Evolutionary conservation across 768 basidiomycete species (phyloP).

Genomic region (Calocybe indica): DNA sequence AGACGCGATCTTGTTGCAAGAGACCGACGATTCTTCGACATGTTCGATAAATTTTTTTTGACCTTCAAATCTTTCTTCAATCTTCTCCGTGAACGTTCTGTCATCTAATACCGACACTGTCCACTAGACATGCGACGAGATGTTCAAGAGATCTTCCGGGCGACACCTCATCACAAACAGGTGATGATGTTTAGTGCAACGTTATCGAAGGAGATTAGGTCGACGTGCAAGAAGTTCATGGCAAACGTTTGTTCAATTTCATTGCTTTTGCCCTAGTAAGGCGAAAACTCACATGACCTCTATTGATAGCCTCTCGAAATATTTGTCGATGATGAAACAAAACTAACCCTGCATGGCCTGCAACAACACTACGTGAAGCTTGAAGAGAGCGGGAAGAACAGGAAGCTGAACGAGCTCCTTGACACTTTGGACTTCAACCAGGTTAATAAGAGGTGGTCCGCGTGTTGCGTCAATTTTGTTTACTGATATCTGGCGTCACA

Average conservation of each 20-base stretch:
- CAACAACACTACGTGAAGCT: conserved; percentile 99
- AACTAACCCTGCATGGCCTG: conserved; percentile 93
- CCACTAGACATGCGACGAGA: conserved; percentile 99
- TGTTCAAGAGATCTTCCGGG: conserved; percentile 99
- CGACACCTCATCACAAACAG: conserved; percentile 99
- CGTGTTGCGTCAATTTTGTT: conserved; percentile 7
- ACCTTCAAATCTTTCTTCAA: conserved; percentile 31
- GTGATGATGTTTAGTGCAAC: conserved; percentile 99
- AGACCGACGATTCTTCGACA: conserved; percentile 26
- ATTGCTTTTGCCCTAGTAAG: background rate
- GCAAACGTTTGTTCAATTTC: conserved; percentile 66
- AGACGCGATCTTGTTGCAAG: conserved; percentile 25
- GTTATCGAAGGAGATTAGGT: conserved; percentile 91
- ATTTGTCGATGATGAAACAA: conserved; percentile 99
- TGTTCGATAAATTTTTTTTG: conserved; percentile 17
- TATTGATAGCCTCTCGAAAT: conserved; percentile 87
- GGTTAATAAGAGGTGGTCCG: conserved; percentile 36
- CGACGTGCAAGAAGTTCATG: conserved; percentile 99
- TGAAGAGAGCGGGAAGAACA: conserved; percentile 92
- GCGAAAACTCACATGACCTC: background rate
- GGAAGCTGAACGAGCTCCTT: conserved; percentile 92
- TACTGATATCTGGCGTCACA: conserved; percentile 21
- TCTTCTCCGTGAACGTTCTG: conserved; percentile 45
- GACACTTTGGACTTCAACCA: conserved; percentile 99
- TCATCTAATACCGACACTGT: conserved; percentile 67